Percentiles rank a stretch among this genome's conserved stretches.
These are phyloP conservation scores for Aegilops umbellulata DNA, from an alignment of 176 grass and related monocot genomes.

Conservation along the genomic window DNA sequence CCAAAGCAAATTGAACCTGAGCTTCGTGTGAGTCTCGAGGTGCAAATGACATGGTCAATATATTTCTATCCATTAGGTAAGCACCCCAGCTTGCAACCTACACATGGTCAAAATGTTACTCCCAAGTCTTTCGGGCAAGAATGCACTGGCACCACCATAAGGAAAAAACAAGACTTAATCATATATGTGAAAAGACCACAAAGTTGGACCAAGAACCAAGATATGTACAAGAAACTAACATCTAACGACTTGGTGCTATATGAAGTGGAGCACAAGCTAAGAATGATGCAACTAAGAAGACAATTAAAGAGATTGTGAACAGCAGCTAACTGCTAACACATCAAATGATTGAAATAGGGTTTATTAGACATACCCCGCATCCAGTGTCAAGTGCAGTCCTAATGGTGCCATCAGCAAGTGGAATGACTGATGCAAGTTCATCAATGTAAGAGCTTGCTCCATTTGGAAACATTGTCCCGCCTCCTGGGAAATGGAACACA, in stretches of 20 bases:
- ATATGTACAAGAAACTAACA: background rate
- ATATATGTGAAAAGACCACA: background rate
- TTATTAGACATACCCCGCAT: conserved; percentile 65
- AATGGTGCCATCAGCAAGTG: conserved; percentile 65
- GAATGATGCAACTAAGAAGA: conserved; percentile 16
- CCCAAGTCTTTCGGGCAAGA: conserved; percentile 14
- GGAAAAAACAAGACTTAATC: background rate
- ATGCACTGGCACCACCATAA: background rate
- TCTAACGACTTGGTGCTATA: conserved; percentile 31
- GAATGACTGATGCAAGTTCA: conserved; percentile 71
- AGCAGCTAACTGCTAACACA: background rate
- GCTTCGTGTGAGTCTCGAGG: conserved; percentile 66
- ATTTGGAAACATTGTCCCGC: conserved; percentile 73
- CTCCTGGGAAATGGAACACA: conserved; percentile 80
- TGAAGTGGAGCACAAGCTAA: conserved; percentile 22
- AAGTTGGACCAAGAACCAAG: background rate
- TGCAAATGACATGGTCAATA: conserved; percentile 92
- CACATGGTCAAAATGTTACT: conserved; percentile 20
- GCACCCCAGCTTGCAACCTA: conserved; percentile 84
- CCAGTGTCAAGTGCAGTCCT: conserved; percentile 89
- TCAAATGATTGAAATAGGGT: conserved; percentile 22
- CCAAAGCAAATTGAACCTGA: conserved; percentile 78
- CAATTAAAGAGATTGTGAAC: background rate
- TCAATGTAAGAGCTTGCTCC: conserved; percentile 70
- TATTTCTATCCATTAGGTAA: conserved; percentile 71